These are phyloP conservation scores for Suhomyces yuchorum DNA, from an alignment of 1,139 yeast species.

Conservation along the genomic window DNA sequence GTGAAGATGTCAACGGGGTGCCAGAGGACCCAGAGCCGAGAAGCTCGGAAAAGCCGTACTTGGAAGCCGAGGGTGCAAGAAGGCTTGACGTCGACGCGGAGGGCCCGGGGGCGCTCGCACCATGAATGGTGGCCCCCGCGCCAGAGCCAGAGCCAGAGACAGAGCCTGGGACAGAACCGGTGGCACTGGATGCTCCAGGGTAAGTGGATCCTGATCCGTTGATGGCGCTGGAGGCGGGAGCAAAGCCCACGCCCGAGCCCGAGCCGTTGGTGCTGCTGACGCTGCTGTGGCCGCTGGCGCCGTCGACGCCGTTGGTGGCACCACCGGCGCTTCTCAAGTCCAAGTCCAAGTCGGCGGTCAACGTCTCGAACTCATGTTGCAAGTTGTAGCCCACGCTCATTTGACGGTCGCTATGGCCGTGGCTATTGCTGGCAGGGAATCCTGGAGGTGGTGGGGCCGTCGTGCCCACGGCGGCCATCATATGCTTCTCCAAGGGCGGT, in stretches of 20 bases:
- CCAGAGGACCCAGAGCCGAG: constrained; percentile 17
- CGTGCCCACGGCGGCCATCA: constrained; percentile 3
- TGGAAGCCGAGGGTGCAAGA: constrained; percentile 28
- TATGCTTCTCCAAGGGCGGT: constrained; percentile 35
- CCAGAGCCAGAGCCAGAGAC: constrained; percentile 5
- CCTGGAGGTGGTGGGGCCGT: not conserved
- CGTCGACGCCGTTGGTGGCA: constrained; percentile 22
- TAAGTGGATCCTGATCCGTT: constrained; percentile 1
- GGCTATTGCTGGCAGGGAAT: not conserved
- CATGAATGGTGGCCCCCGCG: not conserved
- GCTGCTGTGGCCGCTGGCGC: constrained; percentile 3
- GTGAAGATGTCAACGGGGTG: constrained; percentile 17
- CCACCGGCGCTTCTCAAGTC: constrained; percentile 34
- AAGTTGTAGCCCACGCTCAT: constrained; percentile 49
- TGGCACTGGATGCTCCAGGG: not conserved
- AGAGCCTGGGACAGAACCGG: not conserved
- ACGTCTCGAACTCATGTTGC: constrained; percentile 50
- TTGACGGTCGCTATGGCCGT: constrained; percentile 33
- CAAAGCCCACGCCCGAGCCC: not conserved
- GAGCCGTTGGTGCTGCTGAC: constrained; percentile 2
- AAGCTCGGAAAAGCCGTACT: constrained; percentile 24
- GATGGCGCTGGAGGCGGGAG: constrained; percentile 6
- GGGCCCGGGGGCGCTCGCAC: not conserved
- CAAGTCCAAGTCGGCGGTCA: constrained; percentile 50
- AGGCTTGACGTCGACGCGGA: constrained; percentile 20